Percentiles rank a stretch among this genome's conserved stretches.
Conservation (phyloP, 768 basidiomycete species). For the Antrodiella citrinella region DNA sequence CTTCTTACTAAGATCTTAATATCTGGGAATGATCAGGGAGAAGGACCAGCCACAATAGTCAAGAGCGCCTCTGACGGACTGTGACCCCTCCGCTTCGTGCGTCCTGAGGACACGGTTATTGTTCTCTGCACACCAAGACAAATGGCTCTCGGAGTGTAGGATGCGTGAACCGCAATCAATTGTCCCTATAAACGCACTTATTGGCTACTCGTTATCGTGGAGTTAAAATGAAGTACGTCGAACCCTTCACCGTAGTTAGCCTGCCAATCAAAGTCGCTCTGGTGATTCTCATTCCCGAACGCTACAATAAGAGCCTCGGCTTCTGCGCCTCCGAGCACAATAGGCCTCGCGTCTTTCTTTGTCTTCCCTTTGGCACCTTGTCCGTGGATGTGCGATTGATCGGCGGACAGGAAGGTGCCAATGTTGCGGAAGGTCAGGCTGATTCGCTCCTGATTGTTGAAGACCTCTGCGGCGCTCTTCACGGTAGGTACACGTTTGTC, state of each 20-base stretch:
- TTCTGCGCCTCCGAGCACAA: slow-evolving; percentile 44
- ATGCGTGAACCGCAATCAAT: not conserved
- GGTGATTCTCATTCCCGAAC: slow-evolving; percentile 71
- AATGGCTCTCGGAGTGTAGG: not conserved
- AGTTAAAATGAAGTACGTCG: slow-evolving; percentile 55
- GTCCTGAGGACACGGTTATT: not conserved
- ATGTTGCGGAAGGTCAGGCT: slow-evolving; percentile 76
- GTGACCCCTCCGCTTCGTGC: not conserved
- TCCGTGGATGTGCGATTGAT: slow-evolving; percentile 52
- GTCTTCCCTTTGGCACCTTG: slow-evolving; percentile 66
- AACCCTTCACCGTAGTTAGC: slow-evolving; percentile 55
- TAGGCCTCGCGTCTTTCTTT: slow-evolving; percentile 40
- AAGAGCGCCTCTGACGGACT: not conserved
- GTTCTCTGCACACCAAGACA: not conserved
- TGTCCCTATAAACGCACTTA: not conserved
- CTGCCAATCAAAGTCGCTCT: slow-evolving; percentile 66
- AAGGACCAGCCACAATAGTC: not conserved
- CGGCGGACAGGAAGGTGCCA: slow-evolving; percentile 59
- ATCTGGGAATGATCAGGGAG: not conserved
- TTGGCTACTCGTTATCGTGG: not conserved
- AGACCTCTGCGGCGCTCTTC: slow-evolving; percentile 50
- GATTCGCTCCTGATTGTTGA: slow-evolving; percentile 56
- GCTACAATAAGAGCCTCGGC: slow-evolving; percentile 43
- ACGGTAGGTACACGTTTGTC: slow-evolving; percentile 55
- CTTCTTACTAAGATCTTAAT: not conserved